Conservation (phyloP, 495 filamentous ascomycete genomes). For the Aspergillus sparsus region DNA sequence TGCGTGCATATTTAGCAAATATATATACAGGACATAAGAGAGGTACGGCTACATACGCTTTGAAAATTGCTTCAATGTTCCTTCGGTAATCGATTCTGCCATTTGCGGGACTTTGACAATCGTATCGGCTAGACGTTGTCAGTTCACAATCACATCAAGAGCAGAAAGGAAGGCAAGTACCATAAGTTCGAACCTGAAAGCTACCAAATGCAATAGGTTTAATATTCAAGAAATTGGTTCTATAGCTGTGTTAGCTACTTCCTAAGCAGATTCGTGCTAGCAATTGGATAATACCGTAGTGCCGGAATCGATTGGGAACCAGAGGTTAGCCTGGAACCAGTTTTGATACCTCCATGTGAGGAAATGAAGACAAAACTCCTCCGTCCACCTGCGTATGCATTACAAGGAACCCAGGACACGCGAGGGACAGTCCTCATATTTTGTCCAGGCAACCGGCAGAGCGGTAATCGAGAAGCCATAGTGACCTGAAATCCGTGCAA, state of each 20-base stretch:
- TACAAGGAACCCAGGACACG: slow-evolving; percentile 25
- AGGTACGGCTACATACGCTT: slow-evolving; percentile 60
- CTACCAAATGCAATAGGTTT: slow-evolving; percentile 34
- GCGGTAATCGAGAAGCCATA: slow-evolving; percentile 48
- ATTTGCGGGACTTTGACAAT: slow-evolving; percentile 94
- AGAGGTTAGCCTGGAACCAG: slow-evolving; percentile 19
- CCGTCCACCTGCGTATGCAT: slow-evolving; percentile 10
- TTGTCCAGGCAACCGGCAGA: slow-evolving; percentile 42
- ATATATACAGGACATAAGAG: not conserved
- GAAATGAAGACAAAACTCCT: slow-evolving; percentile 24
- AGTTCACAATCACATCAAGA: slow-evolving; percentile 10
- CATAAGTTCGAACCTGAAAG: slow-evolving; percentile 44
- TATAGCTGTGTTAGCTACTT: slow-evolving; percentile 9
- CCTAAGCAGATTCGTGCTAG: not conserved
- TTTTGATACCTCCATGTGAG: slow-evolving; percentile 10
- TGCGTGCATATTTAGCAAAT: slow-evolving; percentile 29
- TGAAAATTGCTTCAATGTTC: slow-evolving; percentile 92
- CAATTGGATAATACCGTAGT: slow-evolving; percentile 28
- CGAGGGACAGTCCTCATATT: slow-evolving; percentile 35
- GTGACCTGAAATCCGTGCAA: slow-evolving; percentile 17
- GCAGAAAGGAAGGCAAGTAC: slow-evolving; percentile 21
- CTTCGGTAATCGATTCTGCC: slow-evolving; percentile 98
- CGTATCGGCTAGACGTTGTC: slow-evolving; percentile 60
- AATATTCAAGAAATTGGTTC: slow-evolving; percentile 32
- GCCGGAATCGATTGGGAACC: slow-evolving; percentile 31